These are phyloP conservation scores for Selaginella tamariscina DNA, from an alignment of 75 land plant genomes.

Conservation along the genomic window DNA sequence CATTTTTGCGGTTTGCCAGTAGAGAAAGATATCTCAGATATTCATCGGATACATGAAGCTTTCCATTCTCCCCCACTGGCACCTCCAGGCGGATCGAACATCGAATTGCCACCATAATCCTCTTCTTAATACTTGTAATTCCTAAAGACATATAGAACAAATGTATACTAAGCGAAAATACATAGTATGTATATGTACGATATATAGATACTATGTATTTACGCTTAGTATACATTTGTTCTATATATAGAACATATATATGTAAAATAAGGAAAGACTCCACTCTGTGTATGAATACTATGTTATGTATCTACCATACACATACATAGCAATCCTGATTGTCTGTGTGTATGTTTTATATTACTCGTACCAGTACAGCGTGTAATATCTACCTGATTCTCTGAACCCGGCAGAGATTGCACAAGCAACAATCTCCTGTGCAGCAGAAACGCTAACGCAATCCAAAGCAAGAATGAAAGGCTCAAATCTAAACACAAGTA, in stretches of 20 bases:
- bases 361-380: not conserved
- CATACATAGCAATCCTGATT: no score
- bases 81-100: conserved; percentile 89
- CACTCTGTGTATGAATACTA: no score
- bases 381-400: conserved; percentile 45
- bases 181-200: not conserved
- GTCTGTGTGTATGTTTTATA: no score
- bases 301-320: no score
- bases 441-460: conserved; percentile 43
- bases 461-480: conserved; percentile 84
- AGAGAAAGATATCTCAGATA: conserved; percentile 55
- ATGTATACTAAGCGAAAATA: not conserved
- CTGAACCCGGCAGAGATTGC: conserved; percentile 78
- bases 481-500: conserved; percentile 72
- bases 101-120: conserved; percentile 76
- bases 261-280: no score
- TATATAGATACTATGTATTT: no score
- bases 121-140: conserved; percentile 38
- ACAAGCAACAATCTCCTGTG: conserved; percentile 52
- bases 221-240: no score
- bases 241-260: no score
- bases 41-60: conserved; percentile 43
- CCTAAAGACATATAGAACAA: conserved; percentile 22
- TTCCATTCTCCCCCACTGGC: conserved; percentile 43
- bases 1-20: conserved; percentile 76